Percentiles rank a stretch among this genome's conserved stretches.
phyloP scores from a whole-genome alignment of 306 rosid genomes.

The Lagenaria siceraria region DNA sequence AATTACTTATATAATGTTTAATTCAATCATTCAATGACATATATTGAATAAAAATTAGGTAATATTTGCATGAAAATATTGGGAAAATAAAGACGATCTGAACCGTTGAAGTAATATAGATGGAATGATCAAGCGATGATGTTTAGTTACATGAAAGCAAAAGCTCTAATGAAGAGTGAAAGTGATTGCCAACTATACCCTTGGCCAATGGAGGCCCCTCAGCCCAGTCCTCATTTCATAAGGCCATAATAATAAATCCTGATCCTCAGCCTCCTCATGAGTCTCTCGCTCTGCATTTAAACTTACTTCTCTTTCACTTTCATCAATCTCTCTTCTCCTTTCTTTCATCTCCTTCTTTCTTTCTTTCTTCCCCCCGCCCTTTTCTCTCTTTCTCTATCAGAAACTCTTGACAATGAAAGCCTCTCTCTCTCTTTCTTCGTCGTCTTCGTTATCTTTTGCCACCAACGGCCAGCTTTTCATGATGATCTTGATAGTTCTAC shows the following conservation, averaged over 20 bases:
- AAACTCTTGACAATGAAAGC: slow-evolving; percentile 30
- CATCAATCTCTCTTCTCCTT: slow-evolving; percentile 23
- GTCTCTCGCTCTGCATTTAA: slow-evolving; percentile 11
- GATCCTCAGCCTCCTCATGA: neutral
- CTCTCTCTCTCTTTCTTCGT: slow-evolving; percentile 28
- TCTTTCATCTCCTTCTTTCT: neutral
- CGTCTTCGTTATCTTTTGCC: neutral
- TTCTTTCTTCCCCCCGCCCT: neutral
- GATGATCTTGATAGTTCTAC: slow-evolving; percentile 9
- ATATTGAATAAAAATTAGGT: neutral
- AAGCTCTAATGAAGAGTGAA: neutral
- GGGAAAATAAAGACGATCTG: neutral
- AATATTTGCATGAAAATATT: neutral
- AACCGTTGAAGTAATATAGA: neutral
- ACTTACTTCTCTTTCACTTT: slow-evolving; percentile 54
- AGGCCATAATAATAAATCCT: neutral
- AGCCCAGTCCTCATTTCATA: neutral
- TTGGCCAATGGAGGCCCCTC: slow-evolving; percentile 6
- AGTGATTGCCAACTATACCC: slow-evolving; percentile 7
- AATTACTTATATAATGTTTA: neutral
- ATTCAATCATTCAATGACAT: neutral
- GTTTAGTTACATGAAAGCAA: neutral
- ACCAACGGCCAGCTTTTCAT: neutral
- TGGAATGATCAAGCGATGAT: neutral
- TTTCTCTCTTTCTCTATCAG: neutral